Base-by-base conservation (phyloP, 306 rosid genomes). In the barrel medic (Medicago truncatula) region DNA sequence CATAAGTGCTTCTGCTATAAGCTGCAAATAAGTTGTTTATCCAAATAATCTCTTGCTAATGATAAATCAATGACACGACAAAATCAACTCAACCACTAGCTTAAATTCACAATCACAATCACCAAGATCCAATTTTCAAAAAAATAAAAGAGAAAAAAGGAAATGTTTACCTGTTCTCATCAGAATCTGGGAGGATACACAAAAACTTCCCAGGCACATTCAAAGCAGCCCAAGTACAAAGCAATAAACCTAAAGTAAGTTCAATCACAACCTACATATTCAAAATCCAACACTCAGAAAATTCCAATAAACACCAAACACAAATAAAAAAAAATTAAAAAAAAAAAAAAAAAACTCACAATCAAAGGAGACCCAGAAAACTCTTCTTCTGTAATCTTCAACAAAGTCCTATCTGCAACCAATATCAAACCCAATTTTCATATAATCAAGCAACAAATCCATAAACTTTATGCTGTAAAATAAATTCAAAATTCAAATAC, bases 351-450 rank as follows among this genome's bases (percentile, higher is more conserved):
- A 56, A 74, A 14, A 14, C 85, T 85, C 71, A 91, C 98, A 20
- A 69, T 83, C 69, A 88, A 34, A 17, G 98, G 98, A 80, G 96
- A 92, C 15, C 91, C 92, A 3, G 96, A 86, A 87, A 93, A 93
- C 86, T 93, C 92, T 75, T 89, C 96, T 80, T 93, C 97, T 59
- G 77, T 89, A 69, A 93, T 93, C 92, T 93, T 93, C 88, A 91
- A 72, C 87, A 93, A 82, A 54, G 83, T 83, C 86, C 93, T 87
- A 68, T 93, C 98, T 93, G 88, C 81, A 83, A 41, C 54, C 56
- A 80, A 80, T n/a, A 53, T 15, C 63, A 76, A 68, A 78, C 71
- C 80, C 65, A 16, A 79, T 70, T 70, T 49, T 75, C 50, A 67
- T 52, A 73, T 41, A 56, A 17, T 16, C 17, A 50, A 38, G 11